Evolutionary conservation across 2,329 filamentous ascomycete genomes (phyloP), one percentile per base, ranked within the genome.

Genomic region (Gyromitra esculenta): DNA sequence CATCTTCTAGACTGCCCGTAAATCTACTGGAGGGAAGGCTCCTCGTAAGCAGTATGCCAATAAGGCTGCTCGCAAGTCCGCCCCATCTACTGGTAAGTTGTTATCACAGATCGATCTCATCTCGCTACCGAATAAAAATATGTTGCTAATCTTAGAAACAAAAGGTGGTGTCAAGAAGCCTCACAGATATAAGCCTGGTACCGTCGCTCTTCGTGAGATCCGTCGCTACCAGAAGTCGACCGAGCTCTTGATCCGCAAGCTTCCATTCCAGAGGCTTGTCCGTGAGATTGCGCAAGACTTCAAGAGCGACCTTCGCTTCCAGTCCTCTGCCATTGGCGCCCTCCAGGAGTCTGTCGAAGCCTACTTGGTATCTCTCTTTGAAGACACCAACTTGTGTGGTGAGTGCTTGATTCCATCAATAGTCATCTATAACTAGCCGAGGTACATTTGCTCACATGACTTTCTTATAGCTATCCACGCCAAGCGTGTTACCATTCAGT

Each of bases 341-440:
- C 91, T 99, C 52, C 95, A 99, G 87, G 96, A 99, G 89, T 97
- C 96, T 71, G 94, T 97, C 81, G 96, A 99, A 88, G 97, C 96
- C 1, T 98, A 97, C 87, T 92, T 99, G 83, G 94, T 98, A 86
- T 97, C 94, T 57, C 91, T 98, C 80, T 98, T 98, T 82, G 94
- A 98, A 86, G 95, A 98, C 85, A 97, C 95, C 87, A 98, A 98
- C 88, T 87, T 97, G 68, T 98, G 95, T 87, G 95, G 64, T 77
- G 56, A 74, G 72, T 69, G 45, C 11, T 35, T 13, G 37, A 18
- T 15, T 59, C 6, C 25, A 15, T 25, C 31, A 21, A 56, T 64
- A 13, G 68, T 18, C 11, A 5, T 39, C 6, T n/a, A 60, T 63
- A n/a, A 62, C 52, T 54, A 52, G 18, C 31, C 6, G 57, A 5